Evolutionary conservation across 257 asterid species (phyloP), one percentile per base, ranked within the genome.

Genomic region (Solanum medicagineum): DNA sequence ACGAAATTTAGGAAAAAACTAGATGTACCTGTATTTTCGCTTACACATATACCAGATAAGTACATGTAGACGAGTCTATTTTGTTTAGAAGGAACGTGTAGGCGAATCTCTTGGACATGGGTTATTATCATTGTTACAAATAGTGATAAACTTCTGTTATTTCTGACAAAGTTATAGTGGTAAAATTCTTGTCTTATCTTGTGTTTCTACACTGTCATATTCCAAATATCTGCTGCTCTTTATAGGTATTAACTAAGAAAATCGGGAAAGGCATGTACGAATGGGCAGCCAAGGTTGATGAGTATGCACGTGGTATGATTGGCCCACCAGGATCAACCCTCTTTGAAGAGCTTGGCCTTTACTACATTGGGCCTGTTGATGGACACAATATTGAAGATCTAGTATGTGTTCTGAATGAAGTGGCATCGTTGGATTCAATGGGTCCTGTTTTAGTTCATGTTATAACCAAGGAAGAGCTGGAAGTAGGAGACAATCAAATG

Each of bases 281-380:
- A 86, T 95, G 97, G 99, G 97, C 98, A 24, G 99, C 99, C 88
- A 95, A 95, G 90, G 77, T 95, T 83, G 99, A 95, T 14, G 98
- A 95, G 91, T 95, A 94, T 89, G 97, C 92, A 40, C 95, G 99
- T 87, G 99, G 99, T 82, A 91, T 95, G 93, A 84, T 95, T 85
- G 99, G 97, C n/a, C 99, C 99, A 6, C 86, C 93, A 14, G 99
- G 99, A 57, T 94, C 99, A 55, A 95, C 99, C 87, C 97, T 95
- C 68, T 94, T 94, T 63, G 99, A 95, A 87, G 99, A 95, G 93
- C 98, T 95, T 60, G 99, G 99, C 55, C 87, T 95, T 87, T 95
- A 95, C 88, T 95, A 95, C 84, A 95, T 95, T 83, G 98, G 99
- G 83, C 99, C 99, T 55, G 93, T 95, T 40, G 98, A 95, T 84